Base-by-base conservation (phyloP, 306 rosid species). In the Castanospermum australe region DNA sequence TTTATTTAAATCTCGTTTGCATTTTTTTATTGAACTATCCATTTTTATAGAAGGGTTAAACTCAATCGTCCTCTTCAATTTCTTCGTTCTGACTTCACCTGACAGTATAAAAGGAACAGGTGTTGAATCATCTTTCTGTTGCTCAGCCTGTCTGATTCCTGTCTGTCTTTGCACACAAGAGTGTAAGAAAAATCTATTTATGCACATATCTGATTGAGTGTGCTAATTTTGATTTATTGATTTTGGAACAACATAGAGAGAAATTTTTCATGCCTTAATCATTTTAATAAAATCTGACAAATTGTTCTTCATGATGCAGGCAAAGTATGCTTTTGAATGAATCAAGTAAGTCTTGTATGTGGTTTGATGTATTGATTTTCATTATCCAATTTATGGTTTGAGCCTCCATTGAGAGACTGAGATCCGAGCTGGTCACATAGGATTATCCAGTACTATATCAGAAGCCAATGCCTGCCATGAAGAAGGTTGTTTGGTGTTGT, bases 391-490 rank as follows among this genome's bases (percentile, higher is more conserved):
- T 77, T 73, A 24, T 80, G 76, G 82, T 80, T 81, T 76, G 64
- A 71, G 72, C 57, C 15, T 48, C 65, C 38, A 21, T 73, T 85
- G 77, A 82, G 79, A 80, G 66, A n/a, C 24, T 54, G 76, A 47
- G 59, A 73, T 55, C 18, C 52, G 17, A 41, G 67, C 72, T 57
- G 67, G 70, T 86, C 78, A 11, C 56, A 54, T 25, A 25, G 44
- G 79, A 81, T n/a, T 59, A 56, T 57, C 67, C 47, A 39, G 83
- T 65, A 39, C 76, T 33, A 47, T 75, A 15, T 42, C 63, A 30
- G 81, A 81, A 79, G 85, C 69, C 82, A 88, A 88, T 92, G 86
- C 90, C 91, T 24, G 78, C 81, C 64, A 82, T 82, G 86, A 89
- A 81, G 77, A 88, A 91, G 97, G 97, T 91, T 84, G 73, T 48